Evolutionary conservation across 1,284 basidiomycete genomes (phyloP).

Genomic region (Phlebopus sp.): DNA sequence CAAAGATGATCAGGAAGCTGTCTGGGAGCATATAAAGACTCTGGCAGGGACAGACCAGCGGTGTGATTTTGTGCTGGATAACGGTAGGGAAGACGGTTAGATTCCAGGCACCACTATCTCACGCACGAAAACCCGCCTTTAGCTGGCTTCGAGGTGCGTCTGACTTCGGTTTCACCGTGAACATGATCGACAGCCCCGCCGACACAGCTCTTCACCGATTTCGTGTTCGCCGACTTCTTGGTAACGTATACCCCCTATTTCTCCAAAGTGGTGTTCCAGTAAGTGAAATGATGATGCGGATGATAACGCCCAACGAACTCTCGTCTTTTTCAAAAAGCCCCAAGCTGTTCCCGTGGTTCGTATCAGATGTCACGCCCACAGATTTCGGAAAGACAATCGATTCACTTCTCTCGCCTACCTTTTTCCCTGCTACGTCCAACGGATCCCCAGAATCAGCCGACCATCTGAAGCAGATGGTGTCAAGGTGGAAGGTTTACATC

Average conservation of each 20-base stretch:
- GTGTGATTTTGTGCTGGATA: conserved; percentile 91
- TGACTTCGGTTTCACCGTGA: not conserved
- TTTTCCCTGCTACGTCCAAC: conserved; percentile 42
- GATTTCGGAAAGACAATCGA: conserved; percentile 64
- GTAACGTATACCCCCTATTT: conserved; percentile 85
- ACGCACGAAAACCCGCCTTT: conserved; percentile 5
- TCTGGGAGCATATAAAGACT: conserved; percentile 73
- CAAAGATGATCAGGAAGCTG: conserved; percentile 75
- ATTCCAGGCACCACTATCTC: not conserved
- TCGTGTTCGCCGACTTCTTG: conserved; percentile 93
- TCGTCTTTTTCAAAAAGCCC: conserved; percentile 47
- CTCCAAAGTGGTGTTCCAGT: conserved; percentile 86
- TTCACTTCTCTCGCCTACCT: conserved; percentile 57
- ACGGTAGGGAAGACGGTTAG: conserved; percentile 51
- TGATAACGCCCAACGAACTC: conserved; percentile 12
- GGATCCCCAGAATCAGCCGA: conserved; percentile 23
- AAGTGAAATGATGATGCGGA: conserved; percentile 30
- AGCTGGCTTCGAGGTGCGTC: conserved; percentile 79
- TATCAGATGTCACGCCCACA: conserved; percentile 82
- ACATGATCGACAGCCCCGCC: conserved; percentile 1
- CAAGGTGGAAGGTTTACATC: conserved; percentile 75
- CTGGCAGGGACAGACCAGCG: conserved; percentile 42
- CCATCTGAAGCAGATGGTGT: conserved; percentile 61
- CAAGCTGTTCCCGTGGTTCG: conserved; percentile 92
- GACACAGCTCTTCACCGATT: conserved; percentile 84